Base-by-base conservation (phyloP, 306 rosid genomes). In the Potentilla sterilis region DNA sequence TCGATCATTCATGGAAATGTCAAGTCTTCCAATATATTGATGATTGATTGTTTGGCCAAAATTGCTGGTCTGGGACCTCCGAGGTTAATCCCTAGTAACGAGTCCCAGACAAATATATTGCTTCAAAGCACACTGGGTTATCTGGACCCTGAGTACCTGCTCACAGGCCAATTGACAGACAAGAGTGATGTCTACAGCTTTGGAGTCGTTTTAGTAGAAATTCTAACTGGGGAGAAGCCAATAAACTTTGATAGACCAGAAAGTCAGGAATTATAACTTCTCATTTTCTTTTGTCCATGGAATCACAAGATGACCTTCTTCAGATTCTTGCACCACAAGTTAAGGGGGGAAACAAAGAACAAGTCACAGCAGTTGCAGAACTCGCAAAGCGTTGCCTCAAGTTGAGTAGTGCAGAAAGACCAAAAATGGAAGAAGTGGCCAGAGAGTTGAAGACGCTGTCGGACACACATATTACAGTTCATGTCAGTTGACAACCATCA, bases 121-220 rank as follows among this genome's bases (percentile, higher is more conserved):
- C 24, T 32, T 16, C 69, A 74, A 37, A 35, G 28, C 21, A 74
- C 44, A 44, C 16, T 59, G 19, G 77, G 68, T 57, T 42, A 58
- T 73, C 65, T 58, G 6, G 58, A 74, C 9, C 77, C 59, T 2
- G 69, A 74, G n/a, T 74, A 44, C 44, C 46, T 74, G 11, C 3
- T 10, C 0, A 58, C 62, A 34, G 61, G 78, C 34, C 70, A 62
- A 4, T 44, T 61, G 34, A 74, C 62, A 59, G 59, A 74, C 5
- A 58, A 59, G 59, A 62, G 78, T 11, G 61, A 74, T 11, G 70
- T 74, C 34, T 62, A 74, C 48, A 62, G 70, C 57, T 74, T 62
- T 18, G 78, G 70, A 28, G 43, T 61, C 1, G 35, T 74, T 5
- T 43, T 62, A 34, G 35, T 62, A 8, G 47, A 74, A 43, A 8